These are phyloP conservation scores for Chlamydomonas urium DNA, from an alignment of 139 green algal genomes.

Conservation along the genomic window DNA sequence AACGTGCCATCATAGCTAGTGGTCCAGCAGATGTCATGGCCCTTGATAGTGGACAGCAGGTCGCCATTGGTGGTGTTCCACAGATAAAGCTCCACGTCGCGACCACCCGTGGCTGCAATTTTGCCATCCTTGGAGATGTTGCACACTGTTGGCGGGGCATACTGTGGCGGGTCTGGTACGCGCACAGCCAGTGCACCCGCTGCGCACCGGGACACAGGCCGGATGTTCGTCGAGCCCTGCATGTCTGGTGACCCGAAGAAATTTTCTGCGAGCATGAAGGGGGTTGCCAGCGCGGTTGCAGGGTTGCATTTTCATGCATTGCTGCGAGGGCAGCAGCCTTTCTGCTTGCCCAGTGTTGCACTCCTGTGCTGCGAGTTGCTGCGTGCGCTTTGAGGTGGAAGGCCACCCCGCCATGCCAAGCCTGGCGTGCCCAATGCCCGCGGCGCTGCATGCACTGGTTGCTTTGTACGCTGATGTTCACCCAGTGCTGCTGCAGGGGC, in stretches of 20 bases:
- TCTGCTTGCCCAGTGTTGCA: too few species aligned
- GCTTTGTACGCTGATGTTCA: too few species aligned
- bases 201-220: constrained; percentile 4
- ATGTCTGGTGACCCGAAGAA: constrained; percentile 31
- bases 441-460: too few species aligned
- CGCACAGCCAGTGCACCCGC: constrained; percentile 30
- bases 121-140: constrained; percentile 39
- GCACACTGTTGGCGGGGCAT: constrained; percentile 24
- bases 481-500: too few species aligned
- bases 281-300: too few species aligned
- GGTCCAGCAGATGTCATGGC: constrained; percentile 43
- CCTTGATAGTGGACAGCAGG: constrained; percentile 31
- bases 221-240: neutral
- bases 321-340: too few species aligned
- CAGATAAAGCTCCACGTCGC: constrained; percentile 42
- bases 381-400: too few species aligned
- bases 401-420: too few species aligned
- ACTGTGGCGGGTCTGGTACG: constrained; percentile 38
- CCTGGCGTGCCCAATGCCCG: too few species aligned
- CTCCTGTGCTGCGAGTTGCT: too few species aligned
- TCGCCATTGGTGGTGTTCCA: constrained; percentile 37
- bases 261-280: constrained; percentile 12
- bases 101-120: constrained; percentile 35
- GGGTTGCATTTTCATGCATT: too few species aligned
- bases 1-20: constrained; percentile 33